Conservation (phyloP, 1,284 basidiomycete species). For the Coriolopsis trogii region DNA sequence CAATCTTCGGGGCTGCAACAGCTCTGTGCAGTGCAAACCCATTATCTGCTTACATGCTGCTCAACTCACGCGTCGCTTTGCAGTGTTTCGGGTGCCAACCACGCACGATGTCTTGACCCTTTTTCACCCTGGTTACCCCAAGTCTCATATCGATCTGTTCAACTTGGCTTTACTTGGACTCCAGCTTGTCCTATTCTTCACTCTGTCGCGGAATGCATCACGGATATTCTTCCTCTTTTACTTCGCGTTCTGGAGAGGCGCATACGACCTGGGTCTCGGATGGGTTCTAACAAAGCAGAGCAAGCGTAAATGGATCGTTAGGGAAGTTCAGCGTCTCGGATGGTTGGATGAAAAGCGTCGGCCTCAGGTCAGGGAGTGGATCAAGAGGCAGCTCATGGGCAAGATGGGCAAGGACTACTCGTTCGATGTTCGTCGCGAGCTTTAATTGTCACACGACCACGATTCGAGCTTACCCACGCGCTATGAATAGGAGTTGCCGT, state of each 20-base stretch:
- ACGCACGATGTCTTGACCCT: constrained; percentile 95
- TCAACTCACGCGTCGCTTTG: neutral
- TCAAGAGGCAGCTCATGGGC: constrained; percentile 81
- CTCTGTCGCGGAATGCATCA: constrained; percentile 58
- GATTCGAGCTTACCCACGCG: constrained; percentile 14
- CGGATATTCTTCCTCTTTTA: constrained; percentile 79
- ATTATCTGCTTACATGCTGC: neutral
- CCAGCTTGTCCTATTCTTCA: constrained; percentile 80
- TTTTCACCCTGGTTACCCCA: constrained; percentile 86
- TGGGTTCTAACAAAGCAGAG: constrained; percentile 94
- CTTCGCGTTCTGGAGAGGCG: constrained; percentile 92
- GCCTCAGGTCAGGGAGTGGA: constrained; percentile 77
- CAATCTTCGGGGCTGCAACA: neutral
- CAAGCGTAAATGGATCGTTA: constrained; percentile 92
- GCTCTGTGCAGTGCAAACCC: neutral
- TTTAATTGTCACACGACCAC: constrained; percentile 20
- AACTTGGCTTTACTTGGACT: constrained; percentile 80
- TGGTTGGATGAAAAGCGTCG: constrained; percentile 83
- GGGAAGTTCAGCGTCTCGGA: constrained; percentile 75
- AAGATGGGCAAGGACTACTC: constrained; percentile 97
- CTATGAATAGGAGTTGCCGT: constrained; percentile 62
- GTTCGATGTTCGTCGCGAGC: constrained; percentile 70
- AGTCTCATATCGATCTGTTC: constrained; percentile 90
- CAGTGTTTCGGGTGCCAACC: constrained; percentile 93
- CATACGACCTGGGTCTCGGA: constrained; percentile 93